Percentiles rank a stretch among this genome's conserved stretches.
These are phyloP conservation scores for Polyporus tsugae DNA, from an alignment of 1,284 basidiomycete species.

Conservation along the genomic window DNA sequence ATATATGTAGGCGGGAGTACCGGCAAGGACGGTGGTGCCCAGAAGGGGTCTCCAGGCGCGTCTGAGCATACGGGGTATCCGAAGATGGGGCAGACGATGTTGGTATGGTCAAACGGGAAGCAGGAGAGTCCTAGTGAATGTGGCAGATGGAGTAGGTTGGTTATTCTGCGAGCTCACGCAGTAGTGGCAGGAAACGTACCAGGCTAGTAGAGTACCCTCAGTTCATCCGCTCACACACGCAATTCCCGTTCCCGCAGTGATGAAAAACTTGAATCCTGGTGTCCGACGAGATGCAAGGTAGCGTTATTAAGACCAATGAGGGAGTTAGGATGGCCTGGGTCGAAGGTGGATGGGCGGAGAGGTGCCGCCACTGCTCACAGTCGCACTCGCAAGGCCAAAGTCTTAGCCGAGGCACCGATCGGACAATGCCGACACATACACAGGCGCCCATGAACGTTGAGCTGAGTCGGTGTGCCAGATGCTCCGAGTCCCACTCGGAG, in stretches of 20 bases:
- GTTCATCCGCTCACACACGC: neutral
- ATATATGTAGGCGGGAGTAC: constrained; percentile 59
- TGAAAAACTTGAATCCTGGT: neutral
- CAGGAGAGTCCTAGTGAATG: neutral
- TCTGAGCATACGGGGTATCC: constrained; percentile 57
- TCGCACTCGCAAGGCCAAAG: neutral
- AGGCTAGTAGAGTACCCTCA: constrained; percentile 2
- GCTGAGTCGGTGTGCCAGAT: too few relatives aligned
- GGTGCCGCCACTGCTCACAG: neutral
- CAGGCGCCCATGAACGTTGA: too few relatives aligned
- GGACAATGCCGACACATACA: neutral
- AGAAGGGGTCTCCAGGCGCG: constrained; percentile 72
- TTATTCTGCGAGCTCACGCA: neutral
- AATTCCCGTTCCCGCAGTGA: neutral
- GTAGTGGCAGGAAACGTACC: constrained; percentile 1
- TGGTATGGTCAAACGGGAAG: neutral
- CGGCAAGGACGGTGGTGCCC: constrained; percentile 55
- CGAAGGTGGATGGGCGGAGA: neutral
- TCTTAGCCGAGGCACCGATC: neutral
- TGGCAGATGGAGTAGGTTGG: neutral
- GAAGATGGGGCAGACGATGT: neutral
- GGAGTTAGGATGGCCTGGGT: neutral
- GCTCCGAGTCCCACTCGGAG: too few relatives aligned
- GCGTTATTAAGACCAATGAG: neutral
- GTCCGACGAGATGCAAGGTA: neutral